Percentiles rank a stretch among this genome's conserved stretches.
These are phyloP conservation scores for Tolypocladium album DNA, from an alignment of 2,329 filamentous ascomycete species.

Conservation along the genomic window DNA sequence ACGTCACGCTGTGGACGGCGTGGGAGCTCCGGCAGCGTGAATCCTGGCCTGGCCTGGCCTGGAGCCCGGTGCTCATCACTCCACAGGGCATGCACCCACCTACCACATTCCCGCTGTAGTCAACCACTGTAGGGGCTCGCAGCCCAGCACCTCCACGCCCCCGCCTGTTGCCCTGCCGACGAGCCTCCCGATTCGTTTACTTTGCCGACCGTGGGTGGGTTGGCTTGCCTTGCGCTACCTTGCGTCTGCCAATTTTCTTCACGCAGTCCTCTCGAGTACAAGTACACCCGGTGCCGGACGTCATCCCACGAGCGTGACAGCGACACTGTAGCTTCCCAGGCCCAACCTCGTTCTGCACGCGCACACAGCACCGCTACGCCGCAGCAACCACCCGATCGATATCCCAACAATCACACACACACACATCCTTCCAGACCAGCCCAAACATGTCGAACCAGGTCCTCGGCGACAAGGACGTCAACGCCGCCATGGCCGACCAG, in stretches of 20 bases:
- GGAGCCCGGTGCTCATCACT: not conserved
- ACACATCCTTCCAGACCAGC: not conserved
- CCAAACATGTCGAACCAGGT: conserved; percentile 36
- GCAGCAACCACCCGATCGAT: not conserved
- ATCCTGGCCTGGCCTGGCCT: not conserved
- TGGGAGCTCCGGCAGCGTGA: not conserved
- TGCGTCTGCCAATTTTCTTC: not conserved
- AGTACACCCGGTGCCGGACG: not conserved
- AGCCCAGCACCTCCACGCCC: not conserved
- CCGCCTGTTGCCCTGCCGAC: conserved; percentile 15
- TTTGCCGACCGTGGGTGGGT: conserved; percentile 1
- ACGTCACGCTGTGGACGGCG: not conserved
- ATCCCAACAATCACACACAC: not conserved
- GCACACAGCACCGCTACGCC: not conserved
- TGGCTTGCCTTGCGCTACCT: not conserved
- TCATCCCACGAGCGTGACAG: not conserved
- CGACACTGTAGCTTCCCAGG: not conserved
- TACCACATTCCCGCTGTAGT: conserved; percentile 1
- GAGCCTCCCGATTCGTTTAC: conserved; percentile 9
- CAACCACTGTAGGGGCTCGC: too few species aligned
- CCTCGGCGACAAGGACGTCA: conserved; percentile 57
- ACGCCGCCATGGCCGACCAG: conserved; percentile 34
- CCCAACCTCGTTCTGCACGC: not conserved
- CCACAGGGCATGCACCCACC: too few species aligned
- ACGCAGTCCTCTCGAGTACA: not conserved